These are phyloP conservation scores for Penicillium olsonii DNA, from an alignment of 2,329 filamentous ascomycete species.

Conservation along the genomic window DNA sequence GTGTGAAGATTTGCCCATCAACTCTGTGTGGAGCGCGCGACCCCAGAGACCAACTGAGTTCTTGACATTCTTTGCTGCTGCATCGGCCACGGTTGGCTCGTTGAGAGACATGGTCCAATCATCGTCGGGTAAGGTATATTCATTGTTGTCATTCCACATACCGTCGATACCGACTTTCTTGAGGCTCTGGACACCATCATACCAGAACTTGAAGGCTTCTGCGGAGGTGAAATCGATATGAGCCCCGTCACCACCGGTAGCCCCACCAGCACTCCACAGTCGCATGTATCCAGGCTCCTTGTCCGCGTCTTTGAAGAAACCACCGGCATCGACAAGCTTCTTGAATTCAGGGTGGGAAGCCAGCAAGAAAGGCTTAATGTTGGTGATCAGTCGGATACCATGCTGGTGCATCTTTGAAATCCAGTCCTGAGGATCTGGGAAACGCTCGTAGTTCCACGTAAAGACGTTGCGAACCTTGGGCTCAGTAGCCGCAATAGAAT, in stretches of 20 bases:
- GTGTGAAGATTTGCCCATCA: constrained; percentile 70
- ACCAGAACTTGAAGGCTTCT: constrained; percentile 71
- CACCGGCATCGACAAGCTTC: constrained; percentile 59
- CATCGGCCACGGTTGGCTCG: constrained; percentile 40
- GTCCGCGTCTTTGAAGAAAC: constrained; percentile 63
- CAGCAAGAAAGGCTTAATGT: constrained; percentile 73
- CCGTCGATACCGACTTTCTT: constrained; percentile 67
- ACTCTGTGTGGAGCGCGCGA: constrained; percentile 67
- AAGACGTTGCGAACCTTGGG: constrained; percentile 72
- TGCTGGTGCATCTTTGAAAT: constrained; percentile 62
- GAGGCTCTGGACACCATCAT: constrained; percentile 64
- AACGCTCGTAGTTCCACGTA: constrained; percentile 70
- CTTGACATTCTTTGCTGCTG: constrained; percentile 43
- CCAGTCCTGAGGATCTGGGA: constrained; percentile 67
- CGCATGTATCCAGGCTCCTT: constrained; percentile 58
- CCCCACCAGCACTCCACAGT: constrained; percentile 72
- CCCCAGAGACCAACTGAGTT: constrained; percentile 69
- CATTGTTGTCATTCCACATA: constrained; percentile 81
- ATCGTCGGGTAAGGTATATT: constrained; percentile 68
- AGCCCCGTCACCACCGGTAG: constrained; percentile 67
- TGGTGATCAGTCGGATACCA: constrained; percentile 68
- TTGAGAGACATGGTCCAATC: constrained; percentile 65
- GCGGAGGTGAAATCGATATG: constrained; percentile 73
- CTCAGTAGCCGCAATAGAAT: constrained; percentile 66
- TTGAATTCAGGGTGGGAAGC: constrained; percentile 67